These are phyloP conservation scores for Handroanthus guayacan DNA, from an alignment of 257 asterid genomes.

Conservation along the genomic window DNA sequence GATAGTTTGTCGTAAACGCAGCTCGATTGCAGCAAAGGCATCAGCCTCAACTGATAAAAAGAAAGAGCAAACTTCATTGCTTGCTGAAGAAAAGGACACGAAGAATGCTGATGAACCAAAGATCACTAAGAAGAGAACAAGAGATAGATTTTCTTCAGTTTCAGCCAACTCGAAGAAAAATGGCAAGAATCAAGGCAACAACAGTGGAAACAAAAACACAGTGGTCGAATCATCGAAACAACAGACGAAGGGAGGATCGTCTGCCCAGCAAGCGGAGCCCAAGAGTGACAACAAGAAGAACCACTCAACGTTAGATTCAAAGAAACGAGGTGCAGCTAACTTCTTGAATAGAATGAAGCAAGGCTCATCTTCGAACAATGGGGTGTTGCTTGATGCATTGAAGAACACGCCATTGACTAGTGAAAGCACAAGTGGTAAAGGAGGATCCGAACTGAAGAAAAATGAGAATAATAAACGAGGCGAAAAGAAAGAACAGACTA, in stretches of 20 bases:
- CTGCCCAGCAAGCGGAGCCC: slow-evolving; percentile 45
- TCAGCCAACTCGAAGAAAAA: slow-evolving; percentile 52
- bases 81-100: slow-evolving; percentile 43
- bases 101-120: slow-evolving; percentile 55
- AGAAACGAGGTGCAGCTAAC: slow-evolving; percentile 66
- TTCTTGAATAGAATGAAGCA: slow-evolving; percentile 73
- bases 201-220: slow-evolving; percentile 37
- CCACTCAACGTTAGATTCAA: slow-evolving; percentile 52
- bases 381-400: slow-evolving; percentile 57
- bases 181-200: slow-evolving; percentile 46
- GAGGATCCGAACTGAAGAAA: slow-evolving; percentile 53
- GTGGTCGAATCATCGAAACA: slow-evolving; percentile 44
- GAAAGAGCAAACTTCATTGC: slow-evolving; percentile 46
- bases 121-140: slow-evolving; percentile 66
- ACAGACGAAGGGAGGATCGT: slow-evolving; percentile 50
- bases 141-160: slow-evolving; percentile 53
- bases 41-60: slow-evolving; percentile 57
- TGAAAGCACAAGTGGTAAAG: slow-evolving; percentile 42
- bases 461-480: slow-evolving; percentile 45
- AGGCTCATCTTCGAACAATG: slow-evolving; percentile 59
- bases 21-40: slow-evolving; percentile 66
- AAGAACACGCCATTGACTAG: slow-evolving; percentile 68
- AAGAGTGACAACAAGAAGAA: slow-evolving; percentile 54
- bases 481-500: slow-evolving; percentile 50
- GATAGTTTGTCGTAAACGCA: slow-evolving; percentile 74